Base-by-base conservation (phyloP, 768 basidiomycete genomes). In the Russula olivacea region DNA sequence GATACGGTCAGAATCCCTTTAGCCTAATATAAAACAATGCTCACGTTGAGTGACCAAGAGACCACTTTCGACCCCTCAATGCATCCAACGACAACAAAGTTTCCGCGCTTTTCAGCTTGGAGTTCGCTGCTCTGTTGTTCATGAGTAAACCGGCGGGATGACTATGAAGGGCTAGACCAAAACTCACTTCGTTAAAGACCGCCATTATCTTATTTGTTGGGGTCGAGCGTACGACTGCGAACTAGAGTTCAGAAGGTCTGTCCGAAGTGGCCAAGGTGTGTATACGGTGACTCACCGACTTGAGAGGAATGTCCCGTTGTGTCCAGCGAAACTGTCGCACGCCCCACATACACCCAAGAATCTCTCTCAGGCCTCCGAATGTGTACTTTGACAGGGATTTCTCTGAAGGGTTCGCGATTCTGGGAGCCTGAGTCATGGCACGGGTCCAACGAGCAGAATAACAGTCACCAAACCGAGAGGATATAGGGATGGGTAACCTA, bases 81-180 rank as follows among this genome's bases (percentile, higher is more conserved):
- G 59, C 87, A 88, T 48, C 88, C 86, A 58, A 93, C 82, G 30
- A 93, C 89, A 23, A 93, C 86, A 70, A 93, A 93, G 72, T 91
- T 92, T 57, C 91, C 91, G 66, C 91, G 82, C 74, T 89, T 89
- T 74, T 93, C 91, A 19, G 89, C 90, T 76, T 91, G 88, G 41
- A 92, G 74, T 71, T 91, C 86, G 61, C 83, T 83, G 25, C 77
- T 71, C 87, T 89, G 54, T 48, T 40, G 61, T n/a, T 45, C 61
- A 55, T 62, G 45, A 65, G 55, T 43, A 63, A 66, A 65, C 21
- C 21, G 45, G 62, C 62, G 55, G 60, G 66, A 62, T n/a, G 60
- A 21, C 32, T 17, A n/a, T 43, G 14, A 55, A 34, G 55, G 49
- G 47, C 32, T 32, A 12, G 41, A 28, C 34, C 19, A 54, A 38